phyloP scores from a whole-genome alignment of 202 grass and related monocot species.

The Zizania palustris region DNA sequence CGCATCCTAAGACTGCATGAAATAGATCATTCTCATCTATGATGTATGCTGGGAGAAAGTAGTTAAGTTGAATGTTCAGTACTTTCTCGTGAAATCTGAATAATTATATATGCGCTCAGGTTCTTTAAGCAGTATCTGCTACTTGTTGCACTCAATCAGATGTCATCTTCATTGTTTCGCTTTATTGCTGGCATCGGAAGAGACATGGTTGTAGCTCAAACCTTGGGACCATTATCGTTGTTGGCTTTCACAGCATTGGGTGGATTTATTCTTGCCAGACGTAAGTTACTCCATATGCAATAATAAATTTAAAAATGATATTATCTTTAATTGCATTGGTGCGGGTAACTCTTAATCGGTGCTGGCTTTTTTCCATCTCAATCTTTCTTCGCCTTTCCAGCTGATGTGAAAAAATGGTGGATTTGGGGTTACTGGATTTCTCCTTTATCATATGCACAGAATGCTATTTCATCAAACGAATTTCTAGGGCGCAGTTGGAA shows the following conservation, averaged over 20 bases:
- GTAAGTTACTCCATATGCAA: conserved; percentile 48
- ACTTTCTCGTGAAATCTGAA: conserved; percentile 35
- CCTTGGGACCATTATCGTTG: conserved; percentile 75
- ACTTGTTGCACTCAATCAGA: conserved; percentile 85
- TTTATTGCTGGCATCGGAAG: conserved; percentile 76
- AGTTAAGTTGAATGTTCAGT: conserved; percentile 12
- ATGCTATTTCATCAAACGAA: conserved; percentile 80
- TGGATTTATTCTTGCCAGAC: conserved; percentile 80
- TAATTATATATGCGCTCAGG: conserved; percentile 48
- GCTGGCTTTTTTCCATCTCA: conserved; percentile 28
- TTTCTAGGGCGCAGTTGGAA: conserved; percentile 81
- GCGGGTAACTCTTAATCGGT: background rate
- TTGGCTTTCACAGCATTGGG: conserved; percentile 64
- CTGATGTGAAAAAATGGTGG: conserved; percentile 95
- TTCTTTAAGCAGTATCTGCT: conserved; percentile 92
- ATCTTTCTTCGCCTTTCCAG: conserved; percentile 48
- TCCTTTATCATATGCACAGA: conserved; percentile 85
- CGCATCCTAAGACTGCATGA: background rate
- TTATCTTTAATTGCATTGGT: conserved; percentile 16
- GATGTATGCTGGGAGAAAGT: background rate
- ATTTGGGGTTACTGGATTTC: conserved; percentile 99
- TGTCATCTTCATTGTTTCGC: conserved; percentile 76
- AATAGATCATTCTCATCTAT: conserved; percentile 1
- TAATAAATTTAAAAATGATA: conserved; percentile 1
- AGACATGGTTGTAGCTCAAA: conserved; percentile 88